These are phyloP conservation scores for Colletotrichum tabaci DNA, from an alignment of 2,329 filamentous ascomycete genomes.

Conservation along the genomic window DNA sequence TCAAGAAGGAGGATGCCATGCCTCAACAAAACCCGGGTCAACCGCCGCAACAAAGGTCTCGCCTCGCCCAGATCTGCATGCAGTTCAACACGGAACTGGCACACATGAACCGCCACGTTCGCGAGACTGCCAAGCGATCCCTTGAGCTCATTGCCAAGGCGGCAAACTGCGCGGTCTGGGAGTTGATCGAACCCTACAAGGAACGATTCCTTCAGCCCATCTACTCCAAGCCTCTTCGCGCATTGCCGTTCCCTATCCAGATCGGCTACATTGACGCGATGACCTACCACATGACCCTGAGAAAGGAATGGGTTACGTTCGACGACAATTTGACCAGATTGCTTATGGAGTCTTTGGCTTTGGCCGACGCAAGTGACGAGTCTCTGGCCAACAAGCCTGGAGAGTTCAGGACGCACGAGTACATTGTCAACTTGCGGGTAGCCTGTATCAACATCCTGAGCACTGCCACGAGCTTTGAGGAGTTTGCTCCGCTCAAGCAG, in stretches of 20 bases:
- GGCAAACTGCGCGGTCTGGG: conserved; percentile 84
- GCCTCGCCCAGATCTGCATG: conserved; percentile 83
- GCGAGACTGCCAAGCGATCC: conserved; percentile 86
- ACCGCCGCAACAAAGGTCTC: conserved; percentile 65
- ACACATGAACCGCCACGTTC: conserved; percentile 96
- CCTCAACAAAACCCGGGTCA: conserved; percentile 52
- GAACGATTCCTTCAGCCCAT: conserved; percentile 92
- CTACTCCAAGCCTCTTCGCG: conserved; percentile 93
- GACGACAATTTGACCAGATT: conserved; percentile 92
- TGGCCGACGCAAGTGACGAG: conserved; percentile 96
- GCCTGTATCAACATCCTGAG: conserved; percentile 94
- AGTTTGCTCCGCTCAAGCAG: conserved; percentile 79
- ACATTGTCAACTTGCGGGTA: conserved; percentile 91
- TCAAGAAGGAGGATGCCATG: conserved; percentile 83
- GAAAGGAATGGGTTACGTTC: conserved; percentile 90
- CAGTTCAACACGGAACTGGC: conserved; percentile 90
- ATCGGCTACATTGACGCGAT: conserved; percentile 99
- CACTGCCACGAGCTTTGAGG: conserved; percentile 92
- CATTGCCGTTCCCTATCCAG: conserved; percentile 93
- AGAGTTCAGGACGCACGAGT: conserved; percentile 95
- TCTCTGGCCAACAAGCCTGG: conserved; percentile 91
- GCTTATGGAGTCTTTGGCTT: conserved; percentile 91
- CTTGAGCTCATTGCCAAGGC: conserved; percentile 87
- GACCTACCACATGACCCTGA: conserved; percentile 92
- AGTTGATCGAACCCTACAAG: conserved; percentile 90